These are phyloP conservation scores for Beta corolliflora DNA, from an alignment of 179 eudicot genomes.

Conservation along the genomic window DNA sequence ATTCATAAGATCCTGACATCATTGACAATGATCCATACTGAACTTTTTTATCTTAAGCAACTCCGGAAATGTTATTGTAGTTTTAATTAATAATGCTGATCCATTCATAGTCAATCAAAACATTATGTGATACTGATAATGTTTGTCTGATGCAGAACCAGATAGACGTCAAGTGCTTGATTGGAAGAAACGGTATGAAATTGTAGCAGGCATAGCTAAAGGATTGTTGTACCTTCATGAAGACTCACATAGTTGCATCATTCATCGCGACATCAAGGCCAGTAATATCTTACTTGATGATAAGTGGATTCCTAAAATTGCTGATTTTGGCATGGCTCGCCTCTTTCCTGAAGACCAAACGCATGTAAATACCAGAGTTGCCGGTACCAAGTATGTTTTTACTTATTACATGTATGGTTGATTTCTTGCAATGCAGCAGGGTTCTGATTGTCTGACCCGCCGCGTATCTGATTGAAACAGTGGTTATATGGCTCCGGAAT, in stretches of 20 bases:
- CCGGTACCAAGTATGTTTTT: constrained; percentile 64
- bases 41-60: neutral
- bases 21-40: constrained; percentile 8
- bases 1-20: neutral
- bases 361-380: constrained; percentile 73
- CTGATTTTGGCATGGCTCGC: constrained; percentile 88
- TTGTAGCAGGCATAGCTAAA: constrained; percentile 55
- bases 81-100: neutral
- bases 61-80: neutral
- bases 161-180: constrained; percentile 48
- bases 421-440: neutral
- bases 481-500: constrained; percentile 89
- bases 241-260: constrained; percentile 55
- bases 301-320: constrained; percentile 76
- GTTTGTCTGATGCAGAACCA: constrained; percentile 36
- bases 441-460: constrained; percentile 12
- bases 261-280: constrained; percentile 79
- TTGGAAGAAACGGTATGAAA: constrained; percentile 63
- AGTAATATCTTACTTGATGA: constrained; percentile 69
- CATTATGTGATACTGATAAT: neutral
- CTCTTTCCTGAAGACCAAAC: constrained; percentile 74
- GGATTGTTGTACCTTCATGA: constrained; percentile 79
- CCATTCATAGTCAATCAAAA: neutral
- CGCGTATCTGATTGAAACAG: constrained; percentile 31
- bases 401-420: neutral